Percentiles rank a stretch among this genome's conserved stretches.
These are phyloP conservation scores for Mycena crocata DNA, from an alignment of 768 basidiomycete genomes.

Conservation along the genomic window DNA sequence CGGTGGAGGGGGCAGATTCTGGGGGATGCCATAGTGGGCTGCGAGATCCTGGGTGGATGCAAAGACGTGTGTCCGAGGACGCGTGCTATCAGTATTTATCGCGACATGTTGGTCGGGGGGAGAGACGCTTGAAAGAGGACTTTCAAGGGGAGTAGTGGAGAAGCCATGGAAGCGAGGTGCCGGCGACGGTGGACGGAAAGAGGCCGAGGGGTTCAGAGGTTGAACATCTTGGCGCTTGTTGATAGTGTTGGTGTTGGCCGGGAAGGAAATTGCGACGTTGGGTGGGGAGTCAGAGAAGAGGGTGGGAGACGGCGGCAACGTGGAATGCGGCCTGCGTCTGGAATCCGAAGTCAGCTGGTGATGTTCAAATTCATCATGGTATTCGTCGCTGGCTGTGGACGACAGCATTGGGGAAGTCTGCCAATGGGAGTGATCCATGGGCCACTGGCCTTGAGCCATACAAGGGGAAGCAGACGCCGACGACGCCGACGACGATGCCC, in stretches of 20 bases:
- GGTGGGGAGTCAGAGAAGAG: slow-evolving; percentile 6
- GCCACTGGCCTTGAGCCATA: too few species aligned
- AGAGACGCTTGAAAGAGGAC: too few species aligned
- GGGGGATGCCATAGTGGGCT: slow-evolving; percentile 66
- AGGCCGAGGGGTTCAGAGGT: slow-evolving; percentile 19
- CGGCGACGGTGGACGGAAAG: slow-evolving; percentile 32
- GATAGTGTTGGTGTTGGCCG: slow-evolving; percentile 9
- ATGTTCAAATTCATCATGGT: slow-evolving; percentile 23
- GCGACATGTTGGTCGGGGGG: slow-evolving; percentile 51
- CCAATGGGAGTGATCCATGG: too few species aligned
- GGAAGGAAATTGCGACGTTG: slow-evolving; percentile 29
- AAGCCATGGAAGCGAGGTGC: slow-evolving; percentile 34
- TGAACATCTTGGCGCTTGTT: slow-evolving; percentile 28
- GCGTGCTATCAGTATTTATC: slow-evolving; percentile 46
- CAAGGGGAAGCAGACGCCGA: too few species aligned
- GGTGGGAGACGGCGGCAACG: slow-evolving; percentile 24
- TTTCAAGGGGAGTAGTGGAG: slow-evolving; percentile 49
- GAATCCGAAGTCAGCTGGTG: slow-evolving; percentile 25
- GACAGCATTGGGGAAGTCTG: slow-evolving; percentile 28
- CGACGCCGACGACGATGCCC: too few species aligned
- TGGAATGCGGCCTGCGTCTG: slow-evolving; percentile 31
- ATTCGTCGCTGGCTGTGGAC: slow-evolving; percentile 25
- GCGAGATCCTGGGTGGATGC: slow-evolving; percentile 58
- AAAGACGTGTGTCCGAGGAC: slow-evolving; percentile 42
- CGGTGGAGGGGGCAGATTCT: slow-evolving; percentile 59